Conservation (phyloP, 139 green algal species). For the Dunaliella primolecta region DNA sequence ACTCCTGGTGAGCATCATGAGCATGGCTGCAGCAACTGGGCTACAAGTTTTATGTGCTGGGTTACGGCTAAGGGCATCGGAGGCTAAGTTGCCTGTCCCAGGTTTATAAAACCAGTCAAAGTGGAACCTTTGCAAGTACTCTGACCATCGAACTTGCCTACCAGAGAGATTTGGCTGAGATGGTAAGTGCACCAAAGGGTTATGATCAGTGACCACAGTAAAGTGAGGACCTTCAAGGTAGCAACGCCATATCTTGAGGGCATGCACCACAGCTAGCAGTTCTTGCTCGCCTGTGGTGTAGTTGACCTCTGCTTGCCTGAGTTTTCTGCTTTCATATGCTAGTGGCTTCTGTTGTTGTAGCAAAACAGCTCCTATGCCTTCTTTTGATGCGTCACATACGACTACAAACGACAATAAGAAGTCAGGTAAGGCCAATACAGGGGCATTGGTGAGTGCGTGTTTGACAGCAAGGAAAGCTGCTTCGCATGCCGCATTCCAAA, state of each 20-base stretch:
- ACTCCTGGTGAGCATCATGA: too few relatives aligned
- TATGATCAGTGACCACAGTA: too few relatives aligned
- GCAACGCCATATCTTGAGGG: constrained; percentile 10
- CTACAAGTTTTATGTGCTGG: too few relatives aligned
- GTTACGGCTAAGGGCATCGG: too few relatives aligned
- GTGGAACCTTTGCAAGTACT: too few relatives aligned
- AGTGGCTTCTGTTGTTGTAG: neutral
- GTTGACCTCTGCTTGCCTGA: neutral
- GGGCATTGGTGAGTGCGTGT: neutral
- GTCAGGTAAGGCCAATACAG: neutral
- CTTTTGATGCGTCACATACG: neutral
- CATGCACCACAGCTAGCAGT: neutral
- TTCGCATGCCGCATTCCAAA: neutral
- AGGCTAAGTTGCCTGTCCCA: too few relatives aligned
- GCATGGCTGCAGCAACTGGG: too few relatives aligned
- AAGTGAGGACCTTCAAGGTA: constrained; percentile 23
- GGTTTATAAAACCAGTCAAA: too few relatives aligned
- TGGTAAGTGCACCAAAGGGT: too few relatives aligned
- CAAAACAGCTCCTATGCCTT: neutral
- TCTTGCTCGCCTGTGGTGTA: neutral
- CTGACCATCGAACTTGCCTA: too few relatives aligned
- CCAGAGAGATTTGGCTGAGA: too few relatives aligned
- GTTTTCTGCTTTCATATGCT: neutral
- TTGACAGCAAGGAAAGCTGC: neutral
- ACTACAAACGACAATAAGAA: neutral